phyloP scores from a whole-genome alignment of 306 rosid genomes.

The Lathyrus oleraceus region DNA sequence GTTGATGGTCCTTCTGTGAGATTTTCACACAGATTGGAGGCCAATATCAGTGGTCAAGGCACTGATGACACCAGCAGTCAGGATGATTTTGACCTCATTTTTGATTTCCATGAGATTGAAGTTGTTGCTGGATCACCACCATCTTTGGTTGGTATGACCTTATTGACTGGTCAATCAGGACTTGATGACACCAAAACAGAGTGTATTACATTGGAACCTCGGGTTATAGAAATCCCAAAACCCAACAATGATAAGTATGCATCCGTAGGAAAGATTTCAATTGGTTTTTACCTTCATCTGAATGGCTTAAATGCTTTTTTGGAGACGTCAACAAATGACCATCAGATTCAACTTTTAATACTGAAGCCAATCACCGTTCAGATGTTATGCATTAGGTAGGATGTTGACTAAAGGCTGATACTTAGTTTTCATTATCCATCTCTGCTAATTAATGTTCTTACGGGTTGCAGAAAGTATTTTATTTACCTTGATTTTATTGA shows the following conservation, averaged over 20 bases:
- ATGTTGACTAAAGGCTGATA: slow-evolving; percentile 25
- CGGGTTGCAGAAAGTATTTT: slow-evolving; percentile 2
- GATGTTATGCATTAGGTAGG: slow-evolving; percentile 66
- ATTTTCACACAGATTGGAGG: slow-evolving; percentile 53
- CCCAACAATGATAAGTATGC: slow-evolving; percentile 54
- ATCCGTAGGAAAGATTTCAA: slow-evolving; percentile 52
- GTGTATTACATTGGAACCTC: slow-evolving; percentile 57
- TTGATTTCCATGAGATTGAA: slow-evolving; percentile 63
- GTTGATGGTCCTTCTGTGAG: slow-evolving; percentile 66
- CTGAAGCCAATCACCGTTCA: slow-evolving; percentile 60
- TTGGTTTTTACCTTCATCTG: slow-evolving; percentile 54
- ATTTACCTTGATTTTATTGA: slow-evolving; percentile 7
- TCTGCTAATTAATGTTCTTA: slow-evolving; percentile 18
- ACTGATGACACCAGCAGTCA: slow-evolving; percentile 35
- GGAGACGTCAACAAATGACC: slow-evolving; percentile 49
- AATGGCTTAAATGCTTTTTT: slow-evolving; percentile 65
- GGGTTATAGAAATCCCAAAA: slow-evolving; percentile 49
- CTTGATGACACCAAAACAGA: slow-evolving; percentile 47
- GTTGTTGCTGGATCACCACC: slow-evolving; percentile 65
- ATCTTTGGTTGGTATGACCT: slow-evolving; percentile 46
- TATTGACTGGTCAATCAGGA: slow-evolving; percentile 42
- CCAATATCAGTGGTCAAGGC: slow-evolving; percentile 38
- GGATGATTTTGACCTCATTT: slow-evolving; percentile 49
- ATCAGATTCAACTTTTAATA: slow-evolving; percentile 52
- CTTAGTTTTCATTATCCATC: slow-evolving; percentile 24